A percentile compares a stretch with the other conserved stretches of the same genome.
phyloP scores from a whole-genome alignment of 2,329 filamentous ascomycete genomes.

The Drechmeria coniospora region DNA sequence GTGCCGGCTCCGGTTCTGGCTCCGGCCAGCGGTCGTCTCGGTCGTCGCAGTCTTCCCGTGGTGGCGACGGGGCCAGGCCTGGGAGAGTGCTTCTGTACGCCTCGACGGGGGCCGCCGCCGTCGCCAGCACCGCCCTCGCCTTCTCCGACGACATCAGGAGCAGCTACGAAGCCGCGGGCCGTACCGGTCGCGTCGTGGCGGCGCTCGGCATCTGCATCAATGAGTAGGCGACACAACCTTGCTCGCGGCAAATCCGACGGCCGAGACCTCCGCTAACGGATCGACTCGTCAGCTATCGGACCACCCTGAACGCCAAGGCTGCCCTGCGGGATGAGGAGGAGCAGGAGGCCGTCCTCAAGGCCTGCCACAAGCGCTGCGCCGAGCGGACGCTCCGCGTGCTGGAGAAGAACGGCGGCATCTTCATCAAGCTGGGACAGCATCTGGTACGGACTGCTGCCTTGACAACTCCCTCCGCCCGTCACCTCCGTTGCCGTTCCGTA shows the following conservation, averaged over 20 bases:
- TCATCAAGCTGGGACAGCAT: slow-evolving; percentile 95
- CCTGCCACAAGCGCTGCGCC: slow-evolving; percentile 87
- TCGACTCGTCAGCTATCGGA: slow-evolving; percentile 54
- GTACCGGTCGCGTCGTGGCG: slow-evolving; percentile 62
- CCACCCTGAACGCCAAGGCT: slow-evolving; percentile 58
- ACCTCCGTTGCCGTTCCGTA: too few species aligned
- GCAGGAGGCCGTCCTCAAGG: slow-evolving; percentile 52
- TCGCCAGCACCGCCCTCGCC: slow-evolving; percentile 31
- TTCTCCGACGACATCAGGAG: slow-evolving; percentile 60
- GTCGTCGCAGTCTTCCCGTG: too few species aligned
- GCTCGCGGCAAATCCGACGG: neutral
- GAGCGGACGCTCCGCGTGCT: slow-evolving; percentile 71
- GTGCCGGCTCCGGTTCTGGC: neutral
- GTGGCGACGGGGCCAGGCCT: slow-evolving; percentile 10
- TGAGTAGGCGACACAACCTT: slow-evolving; percentile 42
- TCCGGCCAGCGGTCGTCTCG: slow-evolving; percentile 9
- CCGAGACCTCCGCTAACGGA: neutral
- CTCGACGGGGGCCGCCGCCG: slow-evolving; percentile 33
- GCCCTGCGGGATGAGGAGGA: slow-evolving; percentile 46
- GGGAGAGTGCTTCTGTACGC: slow-evolving; percentile 28
- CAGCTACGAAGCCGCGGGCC: slow-evolving; percentile 57
- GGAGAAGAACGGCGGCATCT: slow-evolving; percentile 94
- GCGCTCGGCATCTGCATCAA: slow-evolving; percentile 72
- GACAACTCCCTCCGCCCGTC: too few species aligned
- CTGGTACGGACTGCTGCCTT: slow-evolving; percentile 35